These are phyloP conservation scores for Trichosporon ovoides DNA, from an alignment of 1,284 basidiomycete genomes.

Conservation along the genomic window DNA sequence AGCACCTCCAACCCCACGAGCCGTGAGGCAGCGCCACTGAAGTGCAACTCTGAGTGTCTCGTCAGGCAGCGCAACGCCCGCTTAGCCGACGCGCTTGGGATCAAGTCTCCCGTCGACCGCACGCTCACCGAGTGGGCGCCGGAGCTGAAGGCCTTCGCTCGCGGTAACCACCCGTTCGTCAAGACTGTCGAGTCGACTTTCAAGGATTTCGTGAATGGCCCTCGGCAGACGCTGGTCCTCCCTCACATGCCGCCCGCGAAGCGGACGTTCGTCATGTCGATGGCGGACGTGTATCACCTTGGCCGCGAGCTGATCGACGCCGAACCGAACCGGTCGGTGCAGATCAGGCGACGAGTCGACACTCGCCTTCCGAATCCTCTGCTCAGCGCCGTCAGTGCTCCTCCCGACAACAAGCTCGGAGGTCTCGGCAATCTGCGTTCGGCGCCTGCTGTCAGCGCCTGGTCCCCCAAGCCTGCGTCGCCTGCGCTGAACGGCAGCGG, in stretches of 20 bases:
- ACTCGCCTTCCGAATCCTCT: constrained; percentile 67
- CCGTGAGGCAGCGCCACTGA: constrained; percentile 52
- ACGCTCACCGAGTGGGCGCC: constrained; percentile 56
- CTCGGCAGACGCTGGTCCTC: constrained; percentile 65
- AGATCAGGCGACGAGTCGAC: constrained; percentile 72
- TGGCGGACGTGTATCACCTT: constrained; percentile 72
- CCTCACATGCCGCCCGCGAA: constrained; percentile 71
- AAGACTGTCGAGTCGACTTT: constrained; percentile 70
- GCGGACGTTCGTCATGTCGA: constrained; percentile 68
- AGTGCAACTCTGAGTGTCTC: constrained; percentile 73
- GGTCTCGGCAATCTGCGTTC: constrained; percentile 26
- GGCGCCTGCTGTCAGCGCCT: neutral
- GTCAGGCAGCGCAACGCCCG: constrained; percentile 76
- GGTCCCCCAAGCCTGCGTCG: constrained; percentile 10
- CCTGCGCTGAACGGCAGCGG: constrained; percentile 11
- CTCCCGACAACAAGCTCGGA: constrained; percentile 25
- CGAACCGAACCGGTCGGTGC: constrained; percentile 69
- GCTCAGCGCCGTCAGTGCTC: constrained; percentile 53
- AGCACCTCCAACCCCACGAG: constrained; percentile 52
- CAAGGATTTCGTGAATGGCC: constrained; percentile 65
- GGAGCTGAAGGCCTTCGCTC: constrained; percentile 60
- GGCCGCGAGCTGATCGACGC: constrained; percentile 76
- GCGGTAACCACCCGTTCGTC: constrained; percentile 61
- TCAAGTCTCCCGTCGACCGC: constrained; percentile 52
- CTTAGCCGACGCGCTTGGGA: constrained; percentile 81